Percentiles rank a stretch among this genome's conserved stretches.
Evolutionary conservation across 257 asterid species (phyloP).

Genomic region (Solanum okadae): DNA sequence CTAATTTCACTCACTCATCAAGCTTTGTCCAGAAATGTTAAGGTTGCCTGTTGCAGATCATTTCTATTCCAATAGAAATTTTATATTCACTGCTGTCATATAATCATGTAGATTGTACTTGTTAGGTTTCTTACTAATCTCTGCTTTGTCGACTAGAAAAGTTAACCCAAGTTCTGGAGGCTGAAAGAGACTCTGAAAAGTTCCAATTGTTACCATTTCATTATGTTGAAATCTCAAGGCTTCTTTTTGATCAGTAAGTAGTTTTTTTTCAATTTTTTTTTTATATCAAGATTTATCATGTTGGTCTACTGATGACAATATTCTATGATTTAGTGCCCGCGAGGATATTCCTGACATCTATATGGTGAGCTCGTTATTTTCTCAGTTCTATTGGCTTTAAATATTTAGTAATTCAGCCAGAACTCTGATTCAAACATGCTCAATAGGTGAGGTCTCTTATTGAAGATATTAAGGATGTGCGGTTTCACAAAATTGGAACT

Average conservation of each 20-base stretch:
- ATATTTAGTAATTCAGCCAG: neutral
- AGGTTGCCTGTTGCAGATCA: neutral
- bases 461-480: constrained; percentile 92
- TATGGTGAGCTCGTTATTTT: constrained; percentile 49
- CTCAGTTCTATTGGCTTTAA: neutral
- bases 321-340: constrained; percentile 50
- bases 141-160: constrained; percentile 38
- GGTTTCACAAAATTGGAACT: constrained; percentile 86
- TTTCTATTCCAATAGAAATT: neutral
- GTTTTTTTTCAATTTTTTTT: neutral
- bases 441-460: constrained; percentile 76
- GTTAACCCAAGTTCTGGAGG: constrained; percentile 71
- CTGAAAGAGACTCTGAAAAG: constrained; percentile 81
- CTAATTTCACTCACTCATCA: neutral
- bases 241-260: constrained; percentile 85
- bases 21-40: neutral
- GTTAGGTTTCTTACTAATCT: constrained; percentile 8
- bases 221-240: constrained; percentile 90
- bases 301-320: constrained; percentile 8
- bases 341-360: constrained; percentile 80
- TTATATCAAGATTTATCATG: neutral
- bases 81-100: neutral
- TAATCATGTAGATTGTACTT: neutral
- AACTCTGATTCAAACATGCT: constrained; percentile 3
- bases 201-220: constrained; percentile 92